These are phyloP conservation scores for Omphalea diandra DNA, from an alignment of 441 rosid genomes.

Conservation along the genomic window DNA sequence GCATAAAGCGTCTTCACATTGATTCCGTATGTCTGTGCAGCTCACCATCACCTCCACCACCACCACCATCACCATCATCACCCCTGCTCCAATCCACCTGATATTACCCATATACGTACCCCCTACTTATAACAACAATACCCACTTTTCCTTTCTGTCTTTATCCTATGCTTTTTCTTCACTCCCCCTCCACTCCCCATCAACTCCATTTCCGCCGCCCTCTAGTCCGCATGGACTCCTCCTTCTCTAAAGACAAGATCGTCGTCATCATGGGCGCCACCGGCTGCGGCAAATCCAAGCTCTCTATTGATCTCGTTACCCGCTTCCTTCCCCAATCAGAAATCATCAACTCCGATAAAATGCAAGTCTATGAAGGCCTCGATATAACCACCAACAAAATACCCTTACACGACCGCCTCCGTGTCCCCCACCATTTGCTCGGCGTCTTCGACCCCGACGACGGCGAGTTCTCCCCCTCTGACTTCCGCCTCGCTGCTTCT, in stretches of 20 bases:
- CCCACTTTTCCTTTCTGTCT: too few species aligned
- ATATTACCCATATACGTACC: conserved; percentile 10
- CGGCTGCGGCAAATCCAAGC: conserved; percentile 75
- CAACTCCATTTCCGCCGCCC: neutral
- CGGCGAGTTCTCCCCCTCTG: conserved; percentile 48
- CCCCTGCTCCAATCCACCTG: conserved; percentile 6
- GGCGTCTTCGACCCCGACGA: conserved; percentile 44
- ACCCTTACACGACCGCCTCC: conserved; percentile 45
- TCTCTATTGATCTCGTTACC: conserved; percentile 71
- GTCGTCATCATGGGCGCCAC: conserved; percentile 88
- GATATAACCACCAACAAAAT: conserved; percentile 86
- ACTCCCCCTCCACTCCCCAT: conserved; percentile 2
- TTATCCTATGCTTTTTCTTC: too few species aligned
- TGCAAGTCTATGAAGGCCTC: conserved; percentile 70
- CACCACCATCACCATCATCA: too few species aligned
- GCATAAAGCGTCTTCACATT: conserved; percentile 10
- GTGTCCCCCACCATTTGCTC: conserved; percentile 70
- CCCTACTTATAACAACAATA: neutral
- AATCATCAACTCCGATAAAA: conserved; percentile 84
- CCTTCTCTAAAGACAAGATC: conserved; percentile 44
- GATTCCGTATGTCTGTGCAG: conserved; percentile 21
- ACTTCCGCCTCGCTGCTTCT: conserved; percentile 54
- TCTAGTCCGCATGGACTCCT: conserved; percentile 29
- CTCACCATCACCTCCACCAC: too few species aligned
- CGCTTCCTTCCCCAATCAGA: conserved; percentile 48